phyloP scores from a whole-genome alignment of 345 rosid species.

The Salix caprea region DNA sequence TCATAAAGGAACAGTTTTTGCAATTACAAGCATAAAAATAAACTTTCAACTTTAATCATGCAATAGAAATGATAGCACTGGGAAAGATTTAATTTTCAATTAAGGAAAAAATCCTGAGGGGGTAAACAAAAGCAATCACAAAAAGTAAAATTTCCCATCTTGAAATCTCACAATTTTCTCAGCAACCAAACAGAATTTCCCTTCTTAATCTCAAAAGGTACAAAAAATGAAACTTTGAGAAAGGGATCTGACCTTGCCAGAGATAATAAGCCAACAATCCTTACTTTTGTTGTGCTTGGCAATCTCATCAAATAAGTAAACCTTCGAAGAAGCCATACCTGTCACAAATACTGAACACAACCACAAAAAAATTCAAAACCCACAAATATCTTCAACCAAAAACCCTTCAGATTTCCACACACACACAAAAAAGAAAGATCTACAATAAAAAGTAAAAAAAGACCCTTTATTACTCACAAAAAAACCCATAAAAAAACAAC shows the following conservation, averaged over 20 bases:
- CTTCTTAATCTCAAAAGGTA: not conserved
- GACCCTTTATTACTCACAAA: not conserved
- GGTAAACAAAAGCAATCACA: not conserved
- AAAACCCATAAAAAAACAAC: not conserved
- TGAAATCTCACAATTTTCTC: slow-evolving; percentile 3
- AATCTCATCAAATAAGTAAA: slow-evolving; percentile 64
- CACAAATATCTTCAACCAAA: not conserved
- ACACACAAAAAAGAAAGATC: not conserved
- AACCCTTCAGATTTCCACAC: not conserved
- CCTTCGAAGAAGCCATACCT: slow-evolving; percentile 65
- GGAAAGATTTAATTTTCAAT: not conserved
- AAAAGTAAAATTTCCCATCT: not conserved
- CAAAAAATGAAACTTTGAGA: not conserved
- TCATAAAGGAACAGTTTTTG: not conserved
- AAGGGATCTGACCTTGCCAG: slow-evolving; percentile 75
- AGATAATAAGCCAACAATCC: slow-evolving; percentile 90
- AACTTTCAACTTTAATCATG: not conserved
- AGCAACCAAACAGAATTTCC: not conserved
- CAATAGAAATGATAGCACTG: not conserved
- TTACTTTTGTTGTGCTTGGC: slow-evolving; percentile 67
- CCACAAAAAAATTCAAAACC: slow-evolving; percentile 10
- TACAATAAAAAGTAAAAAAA: not conserved
- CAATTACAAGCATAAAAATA: not conserved
- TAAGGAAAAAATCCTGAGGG: not conserved
- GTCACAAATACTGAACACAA: slow-evolving; percentile 21